phyloP scores from a whole-genome alignment of 371 early-diverging fungal genomes.

The Apophysomyces elegans region DNA sequence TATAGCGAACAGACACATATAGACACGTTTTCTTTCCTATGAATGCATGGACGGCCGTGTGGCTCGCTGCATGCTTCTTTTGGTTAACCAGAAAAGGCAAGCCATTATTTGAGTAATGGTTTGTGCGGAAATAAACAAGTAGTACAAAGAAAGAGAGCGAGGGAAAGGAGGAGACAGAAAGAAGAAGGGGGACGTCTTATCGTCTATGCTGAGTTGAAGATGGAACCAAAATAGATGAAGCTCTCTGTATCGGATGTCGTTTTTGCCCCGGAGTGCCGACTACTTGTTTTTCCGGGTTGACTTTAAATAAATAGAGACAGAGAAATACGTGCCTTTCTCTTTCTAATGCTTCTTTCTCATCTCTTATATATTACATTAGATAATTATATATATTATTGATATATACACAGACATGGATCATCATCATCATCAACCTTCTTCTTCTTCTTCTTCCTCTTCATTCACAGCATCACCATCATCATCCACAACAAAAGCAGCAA shows the following conservation, averaged over 20 bases:
- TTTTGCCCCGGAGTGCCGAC: conserved; percentile 1
- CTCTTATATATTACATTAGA: not conserved
- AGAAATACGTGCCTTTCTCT: not conserved
- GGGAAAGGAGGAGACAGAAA: no score
- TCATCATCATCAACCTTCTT: not conserved
- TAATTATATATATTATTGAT: no score
- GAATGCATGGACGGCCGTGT: not conserved
- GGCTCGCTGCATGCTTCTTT: not conserved
- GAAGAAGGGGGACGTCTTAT: not conserved
- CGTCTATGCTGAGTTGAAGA: not conserved
- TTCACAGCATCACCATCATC: not conserved
- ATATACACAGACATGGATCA: not conserved
- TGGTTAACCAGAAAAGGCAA: not conserved
- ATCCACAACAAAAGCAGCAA: not conserved
- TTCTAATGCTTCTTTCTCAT: not conserved
- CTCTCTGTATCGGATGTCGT: not conserved
- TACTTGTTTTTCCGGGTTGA: not conserved
- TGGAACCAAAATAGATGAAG: not conserved
- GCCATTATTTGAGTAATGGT: not conserved
- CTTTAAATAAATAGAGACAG: not conserved
- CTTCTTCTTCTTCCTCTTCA: not conserved
- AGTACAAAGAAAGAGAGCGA: not conserved
- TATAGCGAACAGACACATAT: no score
- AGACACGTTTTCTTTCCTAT: no score
- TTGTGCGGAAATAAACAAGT: not conserved